Evolutionary conservation across 1,139 yeast genomes (phyloP).

Genomic region (Magnusiomyces suaveolens): DNA sequence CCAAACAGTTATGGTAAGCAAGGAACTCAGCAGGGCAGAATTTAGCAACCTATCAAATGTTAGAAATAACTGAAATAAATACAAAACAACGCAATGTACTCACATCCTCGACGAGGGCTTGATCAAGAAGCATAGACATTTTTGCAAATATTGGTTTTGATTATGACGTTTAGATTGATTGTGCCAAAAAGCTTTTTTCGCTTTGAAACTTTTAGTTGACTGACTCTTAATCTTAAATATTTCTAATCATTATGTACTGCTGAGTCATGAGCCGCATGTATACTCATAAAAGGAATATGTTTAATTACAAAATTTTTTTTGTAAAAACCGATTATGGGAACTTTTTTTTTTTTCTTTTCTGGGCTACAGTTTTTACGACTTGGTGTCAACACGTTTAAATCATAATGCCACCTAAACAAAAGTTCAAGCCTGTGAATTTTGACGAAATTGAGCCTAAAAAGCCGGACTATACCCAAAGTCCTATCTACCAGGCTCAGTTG

Average conservation of each 20-base stretch:
- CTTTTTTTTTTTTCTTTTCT: neutral
- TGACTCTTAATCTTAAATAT: neutral
- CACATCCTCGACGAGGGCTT: constrained; percentile 45
- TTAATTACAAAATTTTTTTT: neutral
- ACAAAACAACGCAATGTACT: constrained; percentile 16
- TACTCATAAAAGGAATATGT: constrained; percentile 1
- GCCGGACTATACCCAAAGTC: constrained; percentile 2
- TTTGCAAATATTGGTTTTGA: constrained; percentile 6
- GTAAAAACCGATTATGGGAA: neutral
- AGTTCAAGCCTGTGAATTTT: constrained; percentile 2
- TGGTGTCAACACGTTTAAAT: neutral
- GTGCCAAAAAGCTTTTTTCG: neutral
- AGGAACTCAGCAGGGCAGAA: constrained; percentile 58
- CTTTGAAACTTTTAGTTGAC: too few relatives aligned
- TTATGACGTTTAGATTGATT: neutral
- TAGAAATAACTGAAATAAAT: neutral
- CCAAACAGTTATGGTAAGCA: constrained; percentile 56
- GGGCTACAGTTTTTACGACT: neutral
- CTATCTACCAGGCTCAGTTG: constrained; percentile 3
- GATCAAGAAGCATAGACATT: constrained; percentile 44
- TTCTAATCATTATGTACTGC: neutral
- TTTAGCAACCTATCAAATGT: constrained; percentile 40
- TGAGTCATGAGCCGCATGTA: constrained; percentile 1
- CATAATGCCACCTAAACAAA: constrained; percentile 9
- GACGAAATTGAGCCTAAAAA: neutral